Percentiles rank a stretch among this genome's conserved stretches.
phyloP scores from a whole-genome alignment of 352 stramenopile genomes.

The Globisporangium megalacanthum region DNA sequence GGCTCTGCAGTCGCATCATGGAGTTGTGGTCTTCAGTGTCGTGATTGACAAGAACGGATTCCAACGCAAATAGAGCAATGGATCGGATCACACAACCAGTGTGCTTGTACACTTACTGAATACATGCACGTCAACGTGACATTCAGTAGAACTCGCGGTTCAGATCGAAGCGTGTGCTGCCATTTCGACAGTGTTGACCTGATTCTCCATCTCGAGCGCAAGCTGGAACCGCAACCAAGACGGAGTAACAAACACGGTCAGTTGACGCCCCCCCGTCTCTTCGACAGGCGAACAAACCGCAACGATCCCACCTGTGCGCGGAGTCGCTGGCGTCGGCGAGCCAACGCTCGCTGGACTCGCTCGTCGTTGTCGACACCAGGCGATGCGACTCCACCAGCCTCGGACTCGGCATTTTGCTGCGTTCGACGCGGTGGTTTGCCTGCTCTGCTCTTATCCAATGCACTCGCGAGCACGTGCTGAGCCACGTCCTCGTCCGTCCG shows the following conservation, averaged over 20 bases:
- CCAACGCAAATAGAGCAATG: no score
- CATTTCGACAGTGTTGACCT: constrained; percentile 5
- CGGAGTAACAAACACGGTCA: background rate
- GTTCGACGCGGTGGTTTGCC: background rate
- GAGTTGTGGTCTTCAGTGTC: background rate
- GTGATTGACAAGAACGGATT: no score
- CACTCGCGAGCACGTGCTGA: constrained; percentile 5
- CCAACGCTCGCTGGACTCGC: constrained; percentile 35
- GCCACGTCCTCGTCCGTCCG: constrained; percentile 34
- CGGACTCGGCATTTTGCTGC: background rate
- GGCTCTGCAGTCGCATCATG: no score
- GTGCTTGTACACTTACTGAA: background rate
- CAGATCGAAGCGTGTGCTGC: constrained; percentile 6
- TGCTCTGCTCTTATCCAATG: background rate
- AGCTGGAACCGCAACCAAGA: constrained; percentile 4
- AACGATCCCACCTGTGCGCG: constrained; percentile 27
- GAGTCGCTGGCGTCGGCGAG: constrained; percentile 40
- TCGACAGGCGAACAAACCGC: background rate
- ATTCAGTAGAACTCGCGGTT: background rate
- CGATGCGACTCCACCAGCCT: constrained; percentile 1
- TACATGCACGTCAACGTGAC: background rate
- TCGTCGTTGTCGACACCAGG: constrained; percentile 20
- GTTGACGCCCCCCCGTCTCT: background rate
- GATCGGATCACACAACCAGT: background rate
- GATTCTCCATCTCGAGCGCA: constrained; percentile 9